Base-by-base conservation (phyloP, 1,284 basidiomycete genomes). In the Boletus subluridellus region DNA sequence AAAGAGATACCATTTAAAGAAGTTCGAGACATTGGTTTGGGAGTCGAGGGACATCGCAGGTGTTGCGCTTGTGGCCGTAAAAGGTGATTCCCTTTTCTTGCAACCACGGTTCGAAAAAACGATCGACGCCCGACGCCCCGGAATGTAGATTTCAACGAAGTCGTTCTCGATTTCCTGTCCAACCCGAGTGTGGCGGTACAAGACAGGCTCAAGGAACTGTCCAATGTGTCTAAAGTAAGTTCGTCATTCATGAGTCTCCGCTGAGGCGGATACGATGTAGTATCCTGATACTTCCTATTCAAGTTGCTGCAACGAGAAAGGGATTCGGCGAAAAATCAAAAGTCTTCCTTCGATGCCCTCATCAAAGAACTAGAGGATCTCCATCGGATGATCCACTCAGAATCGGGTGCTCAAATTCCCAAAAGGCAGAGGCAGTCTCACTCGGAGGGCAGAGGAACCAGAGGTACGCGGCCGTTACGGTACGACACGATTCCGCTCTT, bases 151-250 rank as follows among this genome's bases (percentile, higher is more conserved):
- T 68, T 66, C 53, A 62, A 57, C 15, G 66, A 66, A 26, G 24
- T 66, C 11, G 38, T 66, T 52, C 66, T 66, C 7, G 57, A 66
- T 44, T 66, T 66, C 52, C 41, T 66, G 17, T 58, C 65, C 1
- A 44, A 62, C 10, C 56, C 52, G 9, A 37, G 53, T 35, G 64
- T 54, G 2, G 46, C 24, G 4, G 53, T 49, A n/a, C 50, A 66
- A 38, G 65, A 65, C 47, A 64, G 49, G 45, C 49, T 66, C 30
- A 57, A 62, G 17, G 65, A 66, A 47, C 50, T 66, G 38, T 34
- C 28, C 5, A 57, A 47, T 28, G 14, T 50, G 1, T 59, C 56
- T 1, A 59, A 56, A 24, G 65, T 68, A 30, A n/a, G 66, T 42
- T 12, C 10, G 1, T 35, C 6, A 4, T 44, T 28, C 21, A 14